Percentiles rank a stretch among this genome's conserved stretches.
These are phyloP conservation scores for Pyrenochaeta sp. DNA, from an alignment of 2,329 filamentous ascomycete species.

Conservation along the genomic window DNA sequence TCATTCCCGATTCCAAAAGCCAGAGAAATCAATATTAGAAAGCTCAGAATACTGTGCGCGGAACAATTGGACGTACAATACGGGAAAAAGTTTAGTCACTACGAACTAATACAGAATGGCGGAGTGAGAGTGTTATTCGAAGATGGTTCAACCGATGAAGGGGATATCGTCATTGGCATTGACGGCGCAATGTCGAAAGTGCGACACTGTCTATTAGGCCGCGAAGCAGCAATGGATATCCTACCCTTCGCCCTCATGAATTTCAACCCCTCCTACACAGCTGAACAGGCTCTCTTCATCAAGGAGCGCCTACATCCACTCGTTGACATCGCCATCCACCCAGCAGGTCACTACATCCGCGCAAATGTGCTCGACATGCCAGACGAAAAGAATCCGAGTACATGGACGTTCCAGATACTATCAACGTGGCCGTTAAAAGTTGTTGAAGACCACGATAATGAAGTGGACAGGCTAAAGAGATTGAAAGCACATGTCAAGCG, in stretches of 20 bases:
- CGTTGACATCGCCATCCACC: conserved; percentile 44
- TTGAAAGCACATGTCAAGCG: conserved; percentile 39
- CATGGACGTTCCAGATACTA: conserved; percentile 48
- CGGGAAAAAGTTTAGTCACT: conserved; percentile 28
- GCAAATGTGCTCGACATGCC: conserved; percentile 45
- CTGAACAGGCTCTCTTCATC: conserved; percentile 34
- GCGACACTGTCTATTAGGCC: conserved; percentile 33
- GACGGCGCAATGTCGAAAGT: conserved; percentile 40
- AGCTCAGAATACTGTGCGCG: conserved; percentile 48
- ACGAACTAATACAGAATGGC: conserved; percentile 25
- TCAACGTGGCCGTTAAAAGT: conserved; percentile 39
- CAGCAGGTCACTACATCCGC: conserved; percentile 41
- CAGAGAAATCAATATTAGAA: conserved; percentile 45
- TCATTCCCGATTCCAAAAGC: conserved; percentile 47
- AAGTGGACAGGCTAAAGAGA: conserved; percentile 27
- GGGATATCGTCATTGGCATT: conserved; percentile 32
- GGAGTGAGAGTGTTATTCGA: conserved; percentile 36
- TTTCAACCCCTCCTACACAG: conserved; percentile 39
- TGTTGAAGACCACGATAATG: conserved; percentile 41
- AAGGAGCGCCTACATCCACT: conserved; percentile 38
- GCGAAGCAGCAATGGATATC: conserved; percentile 28
- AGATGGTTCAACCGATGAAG: conserved; percentile 34
- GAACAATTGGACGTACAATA: conserved; percentile 48
- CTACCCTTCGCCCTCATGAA: conserved; percentile 42
- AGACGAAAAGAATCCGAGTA: conserved; percentile 40